Evolutionary conservation across 441 rosid genomes (phyloP).

Genomic region (Corymbia citriodora): DNA sequence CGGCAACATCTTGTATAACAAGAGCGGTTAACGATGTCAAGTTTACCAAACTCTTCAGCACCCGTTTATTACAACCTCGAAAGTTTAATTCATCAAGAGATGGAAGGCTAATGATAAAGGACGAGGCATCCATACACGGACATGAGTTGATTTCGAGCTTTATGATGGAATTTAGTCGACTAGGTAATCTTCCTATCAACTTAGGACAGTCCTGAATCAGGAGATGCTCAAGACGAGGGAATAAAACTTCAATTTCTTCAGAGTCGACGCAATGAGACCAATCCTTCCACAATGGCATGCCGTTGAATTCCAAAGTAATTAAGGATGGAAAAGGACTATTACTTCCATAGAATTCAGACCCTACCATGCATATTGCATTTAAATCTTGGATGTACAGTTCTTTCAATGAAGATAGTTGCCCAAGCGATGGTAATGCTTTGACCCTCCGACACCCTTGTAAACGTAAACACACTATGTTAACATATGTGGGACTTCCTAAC

Average conservation of each 20-base stretch:
- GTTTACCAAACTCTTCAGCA: neutral
- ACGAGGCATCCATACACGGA: neutral
- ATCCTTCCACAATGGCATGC: neutral
- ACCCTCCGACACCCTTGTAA: neutral
- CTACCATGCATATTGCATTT: neutral
- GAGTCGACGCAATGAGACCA: neutral
- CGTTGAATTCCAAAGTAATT: neutral
- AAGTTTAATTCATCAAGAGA: neutral
- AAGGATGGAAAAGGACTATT: neutral
- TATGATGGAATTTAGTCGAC: neutral
- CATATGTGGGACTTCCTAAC: neutral
- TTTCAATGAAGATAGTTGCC: neutral
- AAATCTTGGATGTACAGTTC: neutral
- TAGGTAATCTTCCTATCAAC: neutral
- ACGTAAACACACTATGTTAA: accelerated
- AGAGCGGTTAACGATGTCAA: accelerated
- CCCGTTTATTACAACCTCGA: accelerated
- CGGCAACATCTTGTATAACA: neutral
- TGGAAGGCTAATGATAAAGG: neutral
- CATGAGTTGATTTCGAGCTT: neutral
- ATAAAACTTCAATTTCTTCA: neutral
- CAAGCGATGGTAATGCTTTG: neutral
- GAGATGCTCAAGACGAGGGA: neutral
- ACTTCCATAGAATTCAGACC: neutral
- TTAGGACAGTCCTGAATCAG: neutral